Conservation (phyloP, 129 eudicot genomes). For the Saposhnikovia divaricata region DNA sequence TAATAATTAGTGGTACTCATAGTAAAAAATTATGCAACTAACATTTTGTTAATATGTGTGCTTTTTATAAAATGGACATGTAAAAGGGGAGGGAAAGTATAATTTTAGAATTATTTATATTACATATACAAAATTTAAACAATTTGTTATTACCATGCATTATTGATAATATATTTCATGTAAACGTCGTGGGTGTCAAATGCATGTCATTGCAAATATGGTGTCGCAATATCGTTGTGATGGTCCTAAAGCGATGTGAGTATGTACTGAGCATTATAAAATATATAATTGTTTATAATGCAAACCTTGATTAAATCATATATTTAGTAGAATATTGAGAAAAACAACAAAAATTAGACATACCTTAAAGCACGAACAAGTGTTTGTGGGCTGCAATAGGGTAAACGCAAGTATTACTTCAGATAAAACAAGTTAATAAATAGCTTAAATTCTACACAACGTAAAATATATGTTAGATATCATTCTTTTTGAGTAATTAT, state of each 20-base stretch:
- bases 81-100: no score
- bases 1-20: no score
- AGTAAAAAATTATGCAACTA: no score
- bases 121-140: no score
- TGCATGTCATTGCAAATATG: neutral
- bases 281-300: neutral
- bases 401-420: neutral
- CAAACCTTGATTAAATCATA: neutral
- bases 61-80: no score
- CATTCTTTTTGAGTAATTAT: neutral
- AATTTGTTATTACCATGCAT: no score
- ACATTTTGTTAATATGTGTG: no score
- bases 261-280: no score
- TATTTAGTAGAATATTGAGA: neutral
- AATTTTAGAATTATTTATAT: no score
- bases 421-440: neutral
- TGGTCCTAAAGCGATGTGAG: no score
- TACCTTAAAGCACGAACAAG: conserved; percentile 97
- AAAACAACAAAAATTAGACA: conserved; percentile 9
- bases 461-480: neutral
- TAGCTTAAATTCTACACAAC: neutral
- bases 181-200: neutral
- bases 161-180: neutral
- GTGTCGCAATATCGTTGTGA: neutral
- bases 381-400: conserved; percentile 83